These are phyloP conservation scores for Pestalotiopsis sp. DNA, from an alignment of 2,329 filamentous ascomycete genomes.

Conservation along the genomic window DNA sequence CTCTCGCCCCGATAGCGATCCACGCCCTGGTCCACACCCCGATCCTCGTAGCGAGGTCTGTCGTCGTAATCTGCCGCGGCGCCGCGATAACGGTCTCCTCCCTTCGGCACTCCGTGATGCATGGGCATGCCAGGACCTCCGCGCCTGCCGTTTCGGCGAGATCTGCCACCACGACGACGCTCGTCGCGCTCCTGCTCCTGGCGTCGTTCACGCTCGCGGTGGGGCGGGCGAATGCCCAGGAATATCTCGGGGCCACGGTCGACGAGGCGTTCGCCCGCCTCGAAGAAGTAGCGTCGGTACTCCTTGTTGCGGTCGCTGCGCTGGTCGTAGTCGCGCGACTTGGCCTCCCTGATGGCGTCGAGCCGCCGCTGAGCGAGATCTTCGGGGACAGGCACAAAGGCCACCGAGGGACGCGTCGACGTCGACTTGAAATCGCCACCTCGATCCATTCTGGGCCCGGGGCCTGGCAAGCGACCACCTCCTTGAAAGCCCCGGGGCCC, in stretches of 20 bases:
- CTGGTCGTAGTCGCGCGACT: constrained; percentile 41
- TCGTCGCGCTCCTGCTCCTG: constrained; percentile 39
- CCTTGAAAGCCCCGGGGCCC: constrained; percentile 43
- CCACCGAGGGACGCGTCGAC: constrained; percentile 42
- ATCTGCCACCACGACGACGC: constrained; percentile 25
- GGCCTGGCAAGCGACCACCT: constrained; percentile 25
- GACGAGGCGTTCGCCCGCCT: constrained; percentile 66
- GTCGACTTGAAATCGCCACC: constrained; percentile 36
- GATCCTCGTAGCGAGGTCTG: constrained; percentile 23
- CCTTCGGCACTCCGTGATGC: constrained; percentile 33
- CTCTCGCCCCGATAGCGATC: constrained; percentile 20
- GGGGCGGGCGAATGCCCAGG: constrained; percentile 63
- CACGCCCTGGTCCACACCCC: constrained; percentile 18
- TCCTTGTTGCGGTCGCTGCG: constrained; percentile 49
- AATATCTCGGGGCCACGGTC: constrained; percentile 75
- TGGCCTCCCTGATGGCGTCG: constrained; percentile 54
- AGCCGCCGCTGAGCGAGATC: constrained; percentile 68
- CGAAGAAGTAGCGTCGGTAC: constrained; percentile 74
- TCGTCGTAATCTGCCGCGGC: constrained; percentile 24
- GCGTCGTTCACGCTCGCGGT: constrained; percentile 49
- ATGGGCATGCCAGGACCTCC: constrained; percentile 29
- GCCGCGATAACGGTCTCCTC: constrained; percentile 36
- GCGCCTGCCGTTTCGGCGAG: constrained; percentile 25
- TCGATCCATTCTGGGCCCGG: constrained; percentile 23
- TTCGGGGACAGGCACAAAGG: constrained; percentile 62